Evolutionary conservation across 306 rosid species (phyloP).

Genomic region (Elaeagnus macrophylla): DNA sequence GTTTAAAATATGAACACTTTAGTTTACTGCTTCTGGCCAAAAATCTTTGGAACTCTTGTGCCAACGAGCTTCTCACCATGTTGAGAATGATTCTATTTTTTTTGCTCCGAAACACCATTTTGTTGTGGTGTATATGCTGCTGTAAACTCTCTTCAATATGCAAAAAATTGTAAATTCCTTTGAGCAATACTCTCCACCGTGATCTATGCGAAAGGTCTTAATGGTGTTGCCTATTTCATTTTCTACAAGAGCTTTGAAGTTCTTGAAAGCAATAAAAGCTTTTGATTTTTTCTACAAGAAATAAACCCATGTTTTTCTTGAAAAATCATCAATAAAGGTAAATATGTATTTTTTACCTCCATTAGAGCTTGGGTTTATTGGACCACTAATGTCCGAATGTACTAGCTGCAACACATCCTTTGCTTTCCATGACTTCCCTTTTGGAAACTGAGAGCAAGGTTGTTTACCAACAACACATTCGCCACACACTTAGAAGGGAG

Average conservation of each 20-base stretch:
- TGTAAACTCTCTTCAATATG: background rate
- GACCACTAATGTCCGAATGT: background rate
- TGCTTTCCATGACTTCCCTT: background rate
- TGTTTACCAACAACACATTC: background rate
- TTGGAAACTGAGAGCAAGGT: background rate
- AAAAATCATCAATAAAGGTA: constrained; percentile 1
- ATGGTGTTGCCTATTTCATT: too few relatives aligned
- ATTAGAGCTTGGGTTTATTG: background rate
- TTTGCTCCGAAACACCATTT: background rate
- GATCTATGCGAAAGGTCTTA: background rate
- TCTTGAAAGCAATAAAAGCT: background rate
- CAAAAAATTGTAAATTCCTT: constrained; percentile 1
- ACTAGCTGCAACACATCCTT: background rate
- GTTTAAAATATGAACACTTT: background rate
- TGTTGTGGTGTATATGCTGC: background rate
- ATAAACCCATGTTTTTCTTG: constrained; percentile 4
- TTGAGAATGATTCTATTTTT: too few relatives aligned
- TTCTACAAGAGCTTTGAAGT: background rate
- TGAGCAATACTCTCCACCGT: background rate
- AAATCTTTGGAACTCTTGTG: background rate
- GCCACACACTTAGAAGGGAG: background rate
- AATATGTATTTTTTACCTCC: background rate
- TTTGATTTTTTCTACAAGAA: background rate
- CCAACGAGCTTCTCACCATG: background rate
- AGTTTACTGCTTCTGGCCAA: background rate